These are phyloP conservation scores for Pythium aristosporum DNA, from an alignment of 352 stramenopile species.

Conservation along the genomic window DNA sequence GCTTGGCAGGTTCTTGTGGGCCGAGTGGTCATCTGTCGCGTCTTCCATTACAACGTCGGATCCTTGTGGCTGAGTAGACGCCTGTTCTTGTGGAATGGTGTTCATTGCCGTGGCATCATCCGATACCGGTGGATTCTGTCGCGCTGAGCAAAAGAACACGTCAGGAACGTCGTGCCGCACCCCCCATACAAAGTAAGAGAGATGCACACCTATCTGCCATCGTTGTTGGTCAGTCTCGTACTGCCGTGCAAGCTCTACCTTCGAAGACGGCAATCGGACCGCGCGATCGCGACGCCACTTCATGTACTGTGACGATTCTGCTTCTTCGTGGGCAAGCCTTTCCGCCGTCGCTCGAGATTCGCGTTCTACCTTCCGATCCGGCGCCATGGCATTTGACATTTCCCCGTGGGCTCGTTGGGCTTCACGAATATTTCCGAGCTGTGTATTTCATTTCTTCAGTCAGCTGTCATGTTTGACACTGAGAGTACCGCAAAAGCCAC, in stretches of 20 bases:
- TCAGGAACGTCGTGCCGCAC: neutral
- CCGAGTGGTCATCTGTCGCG: neutral
- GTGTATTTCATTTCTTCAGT: neutral
- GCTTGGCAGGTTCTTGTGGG: neutral
- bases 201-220: constrained; percentile 36
- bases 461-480: neutral
- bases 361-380: neutral
- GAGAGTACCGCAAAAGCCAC: neutral
- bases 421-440: constrained; percentile 13
- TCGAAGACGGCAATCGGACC: constrained; percentile 38
- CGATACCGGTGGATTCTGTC: neutral
- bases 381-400: constrained; percentile 1
- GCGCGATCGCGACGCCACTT: constrained; percentile 54
- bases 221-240: constrained; percentile 26
- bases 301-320: constrained; percentile 38
- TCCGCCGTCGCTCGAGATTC: neutral
- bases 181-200: neutral
- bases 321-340: neutral
- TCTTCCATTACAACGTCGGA: constrained; percentile 13
- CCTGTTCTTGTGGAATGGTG: neutral
- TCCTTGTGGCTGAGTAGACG: neutral
- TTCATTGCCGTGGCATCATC: neutral
- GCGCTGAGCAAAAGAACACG: neutral
- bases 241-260: constrained; percentile 33
- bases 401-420: constrained; percentile 2